Percentiles rank a stretch among this genome's conserved stretches.
Evolutionary conservation across 2,329 filamentous ascomycete species (phyloP).

Genomic region (Diaporthe australafricana): DNA sequence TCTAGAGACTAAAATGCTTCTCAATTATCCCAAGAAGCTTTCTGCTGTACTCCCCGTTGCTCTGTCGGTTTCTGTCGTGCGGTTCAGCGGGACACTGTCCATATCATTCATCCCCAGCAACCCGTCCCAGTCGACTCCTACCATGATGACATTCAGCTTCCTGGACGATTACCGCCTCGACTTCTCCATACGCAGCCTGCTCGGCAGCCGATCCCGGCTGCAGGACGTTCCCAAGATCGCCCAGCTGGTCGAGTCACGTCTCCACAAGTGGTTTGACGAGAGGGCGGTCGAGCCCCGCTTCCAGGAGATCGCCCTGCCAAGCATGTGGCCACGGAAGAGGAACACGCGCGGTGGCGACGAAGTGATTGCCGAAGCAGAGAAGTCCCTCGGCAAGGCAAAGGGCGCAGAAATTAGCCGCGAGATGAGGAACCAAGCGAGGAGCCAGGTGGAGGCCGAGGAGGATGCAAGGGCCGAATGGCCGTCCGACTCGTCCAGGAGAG

Average conservation of each 20-base stretch:
- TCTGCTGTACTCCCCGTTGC: slow-evolving; percentile 93
- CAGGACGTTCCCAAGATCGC: slow-evolving; percentile 92
- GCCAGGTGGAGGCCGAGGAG: slow-evolving; percentile 59
- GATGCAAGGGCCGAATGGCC: slow-evolving; percentile 49
- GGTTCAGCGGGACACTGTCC: slow-evolving; percentile 94
- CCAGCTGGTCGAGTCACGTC: slow-evolving; percentile 81
- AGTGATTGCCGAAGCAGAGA: slow-evolving; percentile 56
- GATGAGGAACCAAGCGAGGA: slow-evolving; percentile 61
- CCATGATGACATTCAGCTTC: slow-evolving; percentile 95
- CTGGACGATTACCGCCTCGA: slow-evolving; percentile 88
- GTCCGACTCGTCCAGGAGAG: slow-evolving; percentile 48
- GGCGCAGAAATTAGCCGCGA: slow-evolving; percentile 65
- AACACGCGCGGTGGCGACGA: slow-evolving; percentile 82
- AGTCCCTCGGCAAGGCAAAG: slow-evolving; percentile 64
- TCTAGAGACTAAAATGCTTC: slow-evolving; percentile 90
- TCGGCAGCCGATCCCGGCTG: slow-evolving; percentile 82
- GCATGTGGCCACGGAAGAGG: slow-evolving; percentile 85
- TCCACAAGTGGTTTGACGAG: slow-evolving; percentile 91
- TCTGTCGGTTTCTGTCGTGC: slow-evolving; percentile 88
- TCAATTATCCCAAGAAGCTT: slow-evolving; percentile 93
- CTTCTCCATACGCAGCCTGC: slow-evolving; percentile 81
- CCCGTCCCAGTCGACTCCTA: slow-evolving; percentile 76
- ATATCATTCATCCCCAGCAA: slow-evolving; percentile 91
- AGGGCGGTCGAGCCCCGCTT: slow-evolving; percentile 87
- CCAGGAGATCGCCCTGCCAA: slow-evolving; percentile 86